Evolutionary conservation across 2,329 filamentous ascomycete genomes (phyloP).

Genomic region (Mycosphaerelloides madeirae): DNA sequence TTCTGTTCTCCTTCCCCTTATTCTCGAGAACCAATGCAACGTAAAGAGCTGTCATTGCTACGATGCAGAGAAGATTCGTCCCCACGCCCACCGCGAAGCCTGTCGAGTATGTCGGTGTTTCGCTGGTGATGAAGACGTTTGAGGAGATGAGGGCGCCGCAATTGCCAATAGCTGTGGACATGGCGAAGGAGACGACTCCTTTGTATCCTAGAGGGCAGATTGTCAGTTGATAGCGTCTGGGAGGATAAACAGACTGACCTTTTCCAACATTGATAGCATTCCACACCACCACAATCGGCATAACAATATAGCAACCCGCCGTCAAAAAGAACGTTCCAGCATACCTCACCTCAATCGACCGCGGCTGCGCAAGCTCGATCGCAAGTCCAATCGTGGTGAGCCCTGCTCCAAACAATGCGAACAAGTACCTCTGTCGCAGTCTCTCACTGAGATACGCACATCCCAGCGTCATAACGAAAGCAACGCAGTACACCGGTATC

Average conservation of each 20-base stretch:
- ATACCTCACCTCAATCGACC: conserved; percentile 31
- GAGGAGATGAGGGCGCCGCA: conserved; percentile 11
- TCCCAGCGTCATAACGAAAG: conserved; percentile 6
- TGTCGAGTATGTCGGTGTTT: conserved; percentile 10
- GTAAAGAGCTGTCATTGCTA: conserved; percentile 19
- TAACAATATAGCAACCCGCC: conserved; percentile 24
- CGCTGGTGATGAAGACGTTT: conserved; percentile 9
- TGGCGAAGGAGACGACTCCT: conserved; percentile 23
- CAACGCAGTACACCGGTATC: conserved; percentile 9
- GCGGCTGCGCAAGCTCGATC: conserved; percentile 24
- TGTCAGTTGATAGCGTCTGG: not conserved
- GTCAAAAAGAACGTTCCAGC: conserved; percentile 36
- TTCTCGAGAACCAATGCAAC: conserved; percentile 8
- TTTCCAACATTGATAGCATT: conserved; percentile 40
- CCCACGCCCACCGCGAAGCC: conserved; percentile 21
- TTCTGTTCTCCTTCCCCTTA: not conserved
- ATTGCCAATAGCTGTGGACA: conserved; percentile 16
- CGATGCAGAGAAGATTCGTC: conserved; percentile 15
- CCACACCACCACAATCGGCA: conserved; percentile 36
- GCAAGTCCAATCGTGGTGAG: conserved; percentile 33
- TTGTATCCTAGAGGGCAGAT: conserved; percentile 28
- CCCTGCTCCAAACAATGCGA: conserved; percentile 34
- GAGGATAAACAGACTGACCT: conserved; percentile 20
- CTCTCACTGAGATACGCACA: conserved; percentile 25
- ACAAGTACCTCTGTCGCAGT: conserved; percentile 31